Evolutionary conservation across 495 filamentous ascomycete species (phyloP).

Genomic region (Thermochaetoides thermophila): DNA sequence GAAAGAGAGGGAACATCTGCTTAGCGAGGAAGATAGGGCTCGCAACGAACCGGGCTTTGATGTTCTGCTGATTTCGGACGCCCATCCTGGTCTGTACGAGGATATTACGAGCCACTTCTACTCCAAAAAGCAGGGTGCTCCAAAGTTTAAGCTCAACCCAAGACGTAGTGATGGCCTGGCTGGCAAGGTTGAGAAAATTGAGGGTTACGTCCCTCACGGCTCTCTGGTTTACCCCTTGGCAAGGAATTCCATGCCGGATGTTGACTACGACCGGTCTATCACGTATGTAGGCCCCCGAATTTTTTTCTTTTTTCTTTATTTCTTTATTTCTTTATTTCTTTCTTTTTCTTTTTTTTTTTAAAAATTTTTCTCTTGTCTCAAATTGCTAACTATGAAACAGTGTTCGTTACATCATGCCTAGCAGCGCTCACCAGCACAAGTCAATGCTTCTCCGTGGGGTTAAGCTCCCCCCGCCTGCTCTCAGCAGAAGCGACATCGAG

Average conservation of each 20-base stretch:
- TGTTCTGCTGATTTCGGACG: slow-evolving; percentile 67
- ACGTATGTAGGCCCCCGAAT: slow-evolving; percentile 55
- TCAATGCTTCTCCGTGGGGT: slow-evolving; percentile 87
- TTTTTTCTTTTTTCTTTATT: too few species aligned
- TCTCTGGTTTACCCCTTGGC: slow-evolving; percentile 45
- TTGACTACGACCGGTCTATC: slow-evolving; percentile 73
- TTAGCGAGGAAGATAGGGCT: slow-evolving; percentile 60
- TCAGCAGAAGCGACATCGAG: slow-evolving; percentile 61
- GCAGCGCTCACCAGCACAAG: slow-evolving; percentile 59
- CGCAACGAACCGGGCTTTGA: slow-evolving; percentile 75
- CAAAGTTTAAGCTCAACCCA: slow-evolving; percentile 55
- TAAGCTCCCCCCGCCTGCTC: slow-evolving; percentile 48
- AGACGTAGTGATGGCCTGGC: slow-evolving; percentile 59
- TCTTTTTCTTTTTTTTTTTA: too few species aligned
- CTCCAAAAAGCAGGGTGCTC: slow-evolving; percentile 60
- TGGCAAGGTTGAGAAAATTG: slow-evolving; percentile 70
- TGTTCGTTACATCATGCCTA: slow-evolving; percentile 72
- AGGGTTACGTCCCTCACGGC: slow-evolving; percentile 60
- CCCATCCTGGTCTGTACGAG: slow-evolving; percentile 61
- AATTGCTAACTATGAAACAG: slow-evolving; percentile 27
- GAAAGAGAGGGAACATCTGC: slow-evolving; percentile 61
- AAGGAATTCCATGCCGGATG: slow-evolving; percentile 49
- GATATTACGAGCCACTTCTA: slow-evolving; percentile 73
- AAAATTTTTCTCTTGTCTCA: too few species aligned
- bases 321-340: too few species aligned